Conservation (phyloP, 1,284 basidiomycete species). For the Ustilago cynodontis region DNA sequence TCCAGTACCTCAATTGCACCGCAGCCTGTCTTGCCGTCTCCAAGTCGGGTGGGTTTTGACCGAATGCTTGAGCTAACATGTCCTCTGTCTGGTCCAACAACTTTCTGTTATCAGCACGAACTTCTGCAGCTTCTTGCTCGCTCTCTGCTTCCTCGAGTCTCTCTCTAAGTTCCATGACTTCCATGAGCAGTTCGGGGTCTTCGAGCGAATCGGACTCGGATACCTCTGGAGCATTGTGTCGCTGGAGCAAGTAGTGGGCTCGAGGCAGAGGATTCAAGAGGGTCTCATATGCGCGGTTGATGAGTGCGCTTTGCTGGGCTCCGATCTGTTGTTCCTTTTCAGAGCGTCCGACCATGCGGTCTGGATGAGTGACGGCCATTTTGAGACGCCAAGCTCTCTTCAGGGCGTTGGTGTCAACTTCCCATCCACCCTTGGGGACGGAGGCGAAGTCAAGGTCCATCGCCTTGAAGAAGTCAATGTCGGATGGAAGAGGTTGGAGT, state of each 20-base stretch:
- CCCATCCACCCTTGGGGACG: conserved; percentile 57
- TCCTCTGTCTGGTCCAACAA: conserved; percentile 43
- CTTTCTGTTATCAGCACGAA: conserved; percentile 49
- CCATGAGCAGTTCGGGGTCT: conserved; percentile 65
- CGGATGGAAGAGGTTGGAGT: conserved; percentile 57
- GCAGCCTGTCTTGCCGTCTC: conserved; percentile 49
- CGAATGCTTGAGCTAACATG: conserved; percentile 54
- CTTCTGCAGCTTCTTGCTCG: conserved; percentile 56
- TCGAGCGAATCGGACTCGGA: conserved; percentile 61
- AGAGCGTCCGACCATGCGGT: conserved; percentile 59
- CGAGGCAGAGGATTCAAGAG: conserved; percentile 59
- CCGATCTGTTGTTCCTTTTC: conserved; percentile 64
- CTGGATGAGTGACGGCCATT: conserved; percentile 65
- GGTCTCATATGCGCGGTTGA: conserved; percentile 68
- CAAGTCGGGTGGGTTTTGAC: conserved; percentile 37
- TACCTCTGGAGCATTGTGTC: conserved; percentile 32
- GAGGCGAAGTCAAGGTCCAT: conserved; percentile 53
- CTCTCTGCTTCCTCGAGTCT: conserved; percentile 56
- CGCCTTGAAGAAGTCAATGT: conserved; percentile 59
- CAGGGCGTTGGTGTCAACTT: conserved; percentile 51
- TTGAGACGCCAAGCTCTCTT: conserved; percentile 62
- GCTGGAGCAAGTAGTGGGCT: conserved; percentile 60
- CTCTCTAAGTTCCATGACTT: conserved; percentile 67
- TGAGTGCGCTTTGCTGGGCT: conserved; percentile 62
- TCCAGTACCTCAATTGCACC: conserved; percentile 66